Base-by-base conservation (phyloP, 2,329 filamentous ascomycete genomes). In the Lecanicillium sp. region DNA sequence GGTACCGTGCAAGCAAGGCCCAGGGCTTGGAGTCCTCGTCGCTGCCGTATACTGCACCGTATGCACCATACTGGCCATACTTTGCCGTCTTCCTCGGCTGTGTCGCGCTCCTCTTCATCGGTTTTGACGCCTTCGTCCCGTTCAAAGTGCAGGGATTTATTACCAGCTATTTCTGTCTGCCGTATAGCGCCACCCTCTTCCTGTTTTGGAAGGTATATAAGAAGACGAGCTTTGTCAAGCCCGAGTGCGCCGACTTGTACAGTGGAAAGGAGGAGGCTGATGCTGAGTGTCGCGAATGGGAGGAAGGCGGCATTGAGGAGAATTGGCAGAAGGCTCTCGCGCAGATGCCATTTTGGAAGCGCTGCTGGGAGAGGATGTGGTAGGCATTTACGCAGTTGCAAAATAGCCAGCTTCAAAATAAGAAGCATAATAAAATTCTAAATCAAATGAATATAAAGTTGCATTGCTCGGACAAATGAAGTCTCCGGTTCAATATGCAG, bases 251-350 rank as follows among this genome's bases (percentile, higher is more conserved):
- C 0, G 81, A 87, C 54, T 56, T 86, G 31, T 51, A 71, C 20
- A 72, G 72, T 27, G 79, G 81, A 42, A 62, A 84, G 42, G 73
- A 72, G 6, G 81, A 84, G 56, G 75, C 83, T 44, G 80, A 82
- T 39, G 74, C 76, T 45, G 63, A 66, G 53, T 66, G 64, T 46
- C 49, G 56, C 14, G 53, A 61, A 32, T 67, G 63, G 64, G 64
- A 67, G 42, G 62, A 66, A 46, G 63, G 64, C 6, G 63, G 63
- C 4, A 59, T 71, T 22, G 65, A 68, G 44, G 65, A 68, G 49
- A 67, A 68, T 39, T 62, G 65, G 49, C 50, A 51, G 46, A 46
- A 49, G 14, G 52, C 54, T 30, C 49, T 66, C 17, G 56, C 56
- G 6, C 46, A 51, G 18, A 64, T 65, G 62, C 43, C 51, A 14